Base-by-base conservation (phyloP, 2,329 filamentous ascomycete species). In the Colletotrichum agaves region DNA sequence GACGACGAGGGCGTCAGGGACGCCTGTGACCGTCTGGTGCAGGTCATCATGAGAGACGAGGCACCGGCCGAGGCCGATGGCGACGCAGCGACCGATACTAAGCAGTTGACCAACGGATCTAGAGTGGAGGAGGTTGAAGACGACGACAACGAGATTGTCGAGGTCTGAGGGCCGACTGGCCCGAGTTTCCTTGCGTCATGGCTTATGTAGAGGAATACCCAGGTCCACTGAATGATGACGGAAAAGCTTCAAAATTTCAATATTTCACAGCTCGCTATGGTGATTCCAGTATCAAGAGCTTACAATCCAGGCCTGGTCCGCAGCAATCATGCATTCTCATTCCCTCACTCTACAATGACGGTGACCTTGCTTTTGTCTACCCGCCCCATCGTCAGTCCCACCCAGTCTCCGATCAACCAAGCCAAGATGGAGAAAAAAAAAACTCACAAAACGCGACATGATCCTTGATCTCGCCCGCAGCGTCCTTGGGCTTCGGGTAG, bases 11-110 rank as follows among this genome's bases (percentile, higher is more conserved):
- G 85, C 15, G 93, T 98, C 2, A 85, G 87, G 71, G 94, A 97
- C 73, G 92, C 90, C 0, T 97, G 93, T 74, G 96, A 98, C 78
- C 86, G 96, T 63, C 76, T 98, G 59, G 96, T 99, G 52, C 93
- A 99, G 76, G 89, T 97, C 6, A 77, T 97, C 69, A 93, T 94
- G 89, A 85, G 93, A 63, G 93, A 94, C 49, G 94, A 96, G 76
- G 90, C 86, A 71, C 82, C 81, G 6, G 87, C 85, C 53, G 86
- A 81, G 13, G 75, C 72, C 3, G 82, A 80, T 49, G 43, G 10
- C 11, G 56, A 52, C 39, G n/a, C 39, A 74, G 23, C 11, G 7
- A 15, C 35, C 72, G 46, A 75, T 57, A 78, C 78, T 44, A 75
- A 62, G 79, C 80, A 53, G 77, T 77, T 19, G 75, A 82, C 55